Base-by-base conservation (phyloP, 2,329 filamentous ascomycete species). In the Magnaporthales sp. region DNA sequence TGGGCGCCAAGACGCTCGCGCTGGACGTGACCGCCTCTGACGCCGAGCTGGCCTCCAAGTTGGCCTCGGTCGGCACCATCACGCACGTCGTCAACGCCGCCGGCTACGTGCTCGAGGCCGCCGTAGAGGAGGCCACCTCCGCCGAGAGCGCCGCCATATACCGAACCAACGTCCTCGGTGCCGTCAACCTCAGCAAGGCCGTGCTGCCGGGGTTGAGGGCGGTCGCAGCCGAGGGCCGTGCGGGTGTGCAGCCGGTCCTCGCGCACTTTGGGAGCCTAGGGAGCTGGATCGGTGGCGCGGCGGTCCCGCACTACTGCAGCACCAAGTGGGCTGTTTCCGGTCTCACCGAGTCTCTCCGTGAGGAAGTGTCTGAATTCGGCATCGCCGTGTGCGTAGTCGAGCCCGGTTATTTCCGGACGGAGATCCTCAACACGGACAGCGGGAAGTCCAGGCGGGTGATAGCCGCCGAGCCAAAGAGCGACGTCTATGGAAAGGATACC, bases 261-360 rank as follows among this genome's bases (percentile, higher is more conserved):
- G 64, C 64, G n/a, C 54, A 65, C 54, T 65, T 65, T 24, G 64
- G 64, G n/a, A 65, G 64, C 54, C 6, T 65, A 4, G 64, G 54
- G 26, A 60, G 51, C 64, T 65, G 64, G 64, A 26, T 38, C 13
- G 51, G 51, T 29, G 15, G 15, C 27, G 27, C 64, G 54, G 64
- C 64, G 3, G 29, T 6, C 76, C 86, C 91, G 0, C 93, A 93
- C 0, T 88, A 87, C 69, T 91, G 90, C 0, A 79, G 86, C 0
- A 90, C 86, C 0, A 93, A 97, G 77, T 97, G 93, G 92, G 83
- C 84, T 1, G 79, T 95, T 29, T 86, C 85, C 31, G 93, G 93
- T 0, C 80, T 97, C 70, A 91, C 69, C 62, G 62, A 67, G 62
- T 30, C 30, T 1, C 15, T 67, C 27, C 30, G 51, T 8, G 27